Conservation (phyloP, 2,329 filamentous ascomycete species). For the Mollisia scopiformis region DNA sequence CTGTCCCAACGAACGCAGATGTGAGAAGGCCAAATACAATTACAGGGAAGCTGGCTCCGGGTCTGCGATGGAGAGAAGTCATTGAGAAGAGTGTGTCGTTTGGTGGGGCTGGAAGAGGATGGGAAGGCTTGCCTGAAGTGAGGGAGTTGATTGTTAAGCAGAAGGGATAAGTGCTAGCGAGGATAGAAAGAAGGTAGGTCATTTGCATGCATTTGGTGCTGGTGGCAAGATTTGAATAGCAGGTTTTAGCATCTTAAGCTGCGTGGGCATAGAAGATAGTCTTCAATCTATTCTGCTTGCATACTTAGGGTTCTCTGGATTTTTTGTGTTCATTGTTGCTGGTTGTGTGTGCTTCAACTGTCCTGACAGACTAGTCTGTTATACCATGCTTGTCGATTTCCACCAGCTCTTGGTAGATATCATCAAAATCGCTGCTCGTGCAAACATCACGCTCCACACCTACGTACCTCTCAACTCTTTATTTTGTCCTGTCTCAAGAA, state of each 20-base stretch:
- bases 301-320: too few species aligned
- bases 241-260: not conserved
- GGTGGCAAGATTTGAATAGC: conserved; percentile 1
- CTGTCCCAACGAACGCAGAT: conserved; percentile 36
- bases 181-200: conserved; percentile 1
- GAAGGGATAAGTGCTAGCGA: conserved; percentile 12
- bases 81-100: conserved; percentile 37
- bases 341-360: not conserved
- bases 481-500: too few species aligned
- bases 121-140: conserved; percentile 38
- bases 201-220: not conserved
- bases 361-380: not conserved
- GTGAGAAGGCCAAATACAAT: conserved; percentile 38
- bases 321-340: too few species aligned
- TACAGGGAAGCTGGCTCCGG: conserved; percentile 36
- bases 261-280: not conserved
- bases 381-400: not conserved
- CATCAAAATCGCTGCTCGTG: too few species aligned
- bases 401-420: too few species aligned
- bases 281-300: too few species aligned
- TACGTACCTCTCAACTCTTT: too few species aligned
- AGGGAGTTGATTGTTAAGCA: conserved; percentile 35
- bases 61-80: conserved; percentile 36
- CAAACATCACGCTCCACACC: too few species aligned
- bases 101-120: conserved; percentile 35